Base-by-base conservation (phyloP, 352 stramenopile genomes). In the Thalassiosira exigua region DNA sequence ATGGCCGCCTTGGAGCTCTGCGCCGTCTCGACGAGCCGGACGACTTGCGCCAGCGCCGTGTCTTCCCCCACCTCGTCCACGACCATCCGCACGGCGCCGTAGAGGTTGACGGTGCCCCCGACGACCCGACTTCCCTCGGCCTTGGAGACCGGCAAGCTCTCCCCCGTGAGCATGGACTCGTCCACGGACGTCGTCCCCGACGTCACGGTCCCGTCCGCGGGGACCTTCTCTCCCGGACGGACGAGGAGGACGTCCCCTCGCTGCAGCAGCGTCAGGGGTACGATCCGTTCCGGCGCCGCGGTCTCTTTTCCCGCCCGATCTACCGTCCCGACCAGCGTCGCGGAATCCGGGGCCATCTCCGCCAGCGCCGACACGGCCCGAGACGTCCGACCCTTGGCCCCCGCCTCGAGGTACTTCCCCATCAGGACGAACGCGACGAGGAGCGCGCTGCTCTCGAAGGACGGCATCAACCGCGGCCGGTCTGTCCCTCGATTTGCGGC, bases 361-460 rank as follows among this genome's bases (percentile, higher is more conserved):
- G 98, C 95, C 30, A 99, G 88, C 57, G 97, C 96, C 52, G 94
- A 96, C 44, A 99, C 86, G 3, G 98, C 97, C 65, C 97, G 91
- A 1, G 91, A 97, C 9, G 97, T 99, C 52, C 95, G 64, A 14
- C 79, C 93, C 81, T 98, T 97, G 0, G 96, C 96, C 68, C 96
- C 94, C 0, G 94, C 92, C 75, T 98, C 96, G 52, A 99, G 85
- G 78, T 95, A 99, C 84, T 99, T 99, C 54, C 98, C 98, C 1
- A 99, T 60, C 7, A 99, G 88, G 30, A 99, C 97, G 75, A 99
- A 99, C 17, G 96, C 94, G 64, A 99, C 95, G 24, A 99, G 89
- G 87, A 99, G 97, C 1, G 96, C 93, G n/a, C 95, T 96, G 2
- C 97, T 99, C 91, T 99, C 98, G 79, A 99, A 99, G 86, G 98